Evolutionary conservation across 73 alveolate genomes (phyloP).

Genomic region (Paramecium tetraurelia): DNA sequence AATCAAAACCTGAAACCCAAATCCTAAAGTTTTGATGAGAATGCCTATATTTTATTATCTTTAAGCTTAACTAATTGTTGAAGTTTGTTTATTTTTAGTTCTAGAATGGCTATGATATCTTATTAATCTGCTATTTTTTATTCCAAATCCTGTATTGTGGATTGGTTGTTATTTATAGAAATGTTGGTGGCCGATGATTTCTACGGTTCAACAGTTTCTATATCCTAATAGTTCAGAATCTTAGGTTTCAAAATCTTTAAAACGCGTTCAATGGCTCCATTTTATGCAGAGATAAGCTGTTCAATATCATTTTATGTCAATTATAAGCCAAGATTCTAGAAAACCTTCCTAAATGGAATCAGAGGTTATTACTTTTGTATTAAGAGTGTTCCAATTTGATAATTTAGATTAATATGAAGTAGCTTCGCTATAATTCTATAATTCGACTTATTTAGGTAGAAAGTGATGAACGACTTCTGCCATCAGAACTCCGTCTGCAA

Average conservation of each 20-base stretch:
- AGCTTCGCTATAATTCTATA: constrained; percentile 80
- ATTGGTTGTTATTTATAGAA: constrained; percentile 12
- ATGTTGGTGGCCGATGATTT: background rate
- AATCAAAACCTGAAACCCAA: constrained; percentile 29
- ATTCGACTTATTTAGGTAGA: constrained; percentile 81
- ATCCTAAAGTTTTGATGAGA: constrained; percentile 24
- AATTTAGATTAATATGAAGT: constrained; percentile 72
- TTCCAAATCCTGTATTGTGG: background rate
- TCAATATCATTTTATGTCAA: constrained; percentile 81
- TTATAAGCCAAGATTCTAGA: constrained; percentile 90
- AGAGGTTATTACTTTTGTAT: constrained; percentile 63
- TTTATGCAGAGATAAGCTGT: constrained; percentile 77
- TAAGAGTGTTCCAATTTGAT: constrained; percentile 92
- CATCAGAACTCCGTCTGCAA: constrained; percentile 87
- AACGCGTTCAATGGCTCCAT: constrained; percentile 89
- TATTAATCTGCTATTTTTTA: background rate
- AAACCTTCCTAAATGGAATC: constrained; percentile 61
- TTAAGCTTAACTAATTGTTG: constrained; percentile 53
- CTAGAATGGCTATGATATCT: constrained; percentile 64
- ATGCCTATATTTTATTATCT: constrained; percentile 56
- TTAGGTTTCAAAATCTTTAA: constrained; percentile 64
- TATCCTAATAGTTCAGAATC: constrained; percentile 56
- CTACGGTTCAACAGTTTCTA: background rate
- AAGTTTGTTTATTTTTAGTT: constrained; percentile 53
- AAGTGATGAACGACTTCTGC: constrained; percentile 83